phyloP scores from a whole-genome alignment of 768 basidiomycete species.

The Tephrocybe sp. region DNA sequence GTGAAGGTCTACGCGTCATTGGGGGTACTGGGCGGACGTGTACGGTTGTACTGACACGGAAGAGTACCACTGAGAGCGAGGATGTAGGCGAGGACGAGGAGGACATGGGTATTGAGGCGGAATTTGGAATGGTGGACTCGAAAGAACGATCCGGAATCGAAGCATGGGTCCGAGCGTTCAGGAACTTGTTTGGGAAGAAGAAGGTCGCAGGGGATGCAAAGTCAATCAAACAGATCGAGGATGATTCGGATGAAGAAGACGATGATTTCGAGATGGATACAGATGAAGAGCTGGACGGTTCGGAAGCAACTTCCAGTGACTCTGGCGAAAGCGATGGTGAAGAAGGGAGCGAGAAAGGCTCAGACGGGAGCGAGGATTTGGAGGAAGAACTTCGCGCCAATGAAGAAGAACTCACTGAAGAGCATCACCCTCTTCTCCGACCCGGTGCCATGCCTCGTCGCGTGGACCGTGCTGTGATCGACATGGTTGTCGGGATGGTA shows the following conservation, averaged over 20 bases:
- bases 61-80: conserved; percentile 17
- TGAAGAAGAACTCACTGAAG: conserved; percentile 47
- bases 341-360: background rate
- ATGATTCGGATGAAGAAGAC: conserved; percentile 47
- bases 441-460: conserved; percentile 61
- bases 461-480: conserved; percentile 64
- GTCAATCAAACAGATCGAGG: conserved; percentile 32
- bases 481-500: conserved; percentile 65
- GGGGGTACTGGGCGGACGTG: conserved; percentile 69
- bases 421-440: conserved; percentile 59
- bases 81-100: conserved; percentile 29
- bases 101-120: conserved; percentile 54
- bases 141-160: conserved; percentile 63
- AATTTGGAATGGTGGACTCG: conserved; percentile 71
- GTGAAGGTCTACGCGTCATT: conserved; percentile 50
- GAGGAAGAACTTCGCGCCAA: conserved; percentile 27
- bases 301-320: conserved; percentile 28
- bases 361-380: conserved; percentile 16
- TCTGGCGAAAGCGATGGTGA: conserved; percentile 20
- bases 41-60: conserved; percentile 52
- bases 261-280: conserved; percentile 38
- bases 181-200: conserved; percentile 53
- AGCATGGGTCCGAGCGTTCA: conserved; percentile 61
- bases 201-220: conserved; percentile 22
- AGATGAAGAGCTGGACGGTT: conserved; percentile 34